phyloP scores from a whole-genome alignment of 2,329 filamentous ascomycete species.

The Diaporthe caulivora region DNA sequence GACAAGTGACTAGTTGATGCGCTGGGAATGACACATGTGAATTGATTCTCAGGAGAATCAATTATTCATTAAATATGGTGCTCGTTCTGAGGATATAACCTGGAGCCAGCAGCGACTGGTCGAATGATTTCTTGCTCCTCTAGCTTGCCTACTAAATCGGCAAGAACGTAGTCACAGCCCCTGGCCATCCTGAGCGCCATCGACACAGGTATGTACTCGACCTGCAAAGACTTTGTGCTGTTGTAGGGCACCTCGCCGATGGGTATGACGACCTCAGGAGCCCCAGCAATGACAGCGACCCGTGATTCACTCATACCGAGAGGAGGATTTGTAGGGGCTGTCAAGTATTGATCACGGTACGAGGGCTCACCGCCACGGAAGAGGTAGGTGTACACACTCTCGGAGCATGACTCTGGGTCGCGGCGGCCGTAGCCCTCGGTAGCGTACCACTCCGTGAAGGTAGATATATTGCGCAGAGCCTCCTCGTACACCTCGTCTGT shows the following conservation, averaged over 20 bases:
- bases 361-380: constrained; percentile 24
- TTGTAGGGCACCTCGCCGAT: constrained; percentile 14
- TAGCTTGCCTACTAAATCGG: constrained; percentile 20
- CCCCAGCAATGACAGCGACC: constrained; percentile 15
- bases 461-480: constrained; percentile 32
- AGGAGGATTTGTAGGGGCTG: constrained; percentile 5
- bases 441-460: constrained; percentile 36
- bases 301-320: constrained; percentile 27
- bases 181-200: constrained; percentile 42
- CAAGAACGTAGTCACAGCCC: constrained; percentile 37
- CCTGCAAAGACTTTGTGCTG: constrained; percentile 11
- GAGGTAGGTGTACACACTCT: constrained; percentile 38
- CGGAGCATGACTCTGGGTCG: constrained; percentile 37
- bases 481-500: constrained; percentile 36
- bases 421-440: constrained; percentile 38
- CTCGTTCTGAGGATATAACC: background rate
- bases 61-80: background rate
- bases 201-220: constrained; percentile 30
- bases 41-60: background rate
- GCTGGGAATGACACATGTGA: background rate
- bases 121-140: constrained; percentile 21
- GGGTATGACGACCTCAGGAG: constrained; percentile 10
- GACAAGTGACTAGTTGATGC: too few species aligned
- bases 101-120: background rate
- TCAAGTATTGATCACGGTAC: constrained; percentile 35